Evolutionary conservation across 163 green algal genomes (phyloP), one percentile per base, ranked within the genome.

Genomic region (Volvox carteri): DNA sequence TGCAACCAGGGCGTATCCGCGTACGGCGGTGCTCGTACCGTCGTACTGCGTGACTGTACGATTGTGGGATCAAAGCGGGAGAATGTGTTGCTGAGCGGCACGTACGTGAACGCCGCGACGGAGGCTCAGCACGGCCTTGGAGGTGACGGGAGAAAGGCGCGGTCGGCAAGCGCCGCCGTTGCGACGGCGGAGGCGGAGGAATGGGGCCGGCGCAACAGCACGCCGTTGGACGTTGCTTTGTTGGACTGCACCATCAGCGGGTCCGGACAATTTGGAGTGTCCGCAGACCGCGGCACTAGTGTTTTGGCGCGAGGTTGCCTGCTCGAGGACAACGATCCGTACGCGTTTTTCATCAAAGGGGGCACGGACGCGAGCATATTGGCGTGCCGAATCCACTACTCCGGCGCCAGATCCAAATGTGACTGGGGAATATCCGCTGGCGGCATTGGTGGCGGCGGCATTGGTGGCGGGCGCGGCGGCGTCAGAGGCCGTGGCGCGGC

Each of bases 331-430:
- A 86, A 86, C 60, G 87, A 91, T 65, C 87, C 87, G 2, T 78
- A 70, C n/a, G 7, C 30, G 14, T 52, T 89, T 19, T 86, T 91
- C 35, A 41, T 91, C 80, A 91, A 91, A 60, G 87, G 80, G 18
- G 37, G 44, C 46, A 72, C 79, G 1, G 58, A 91, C 28, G 86
- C 19, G 12, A 21, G 1, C 28, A 52, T 88, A 42, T 19, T 86
- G n/a, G 79, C 62, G 4, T 91, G 87, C 78, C 67, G 86, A 54
- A 41, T 91, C 23, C 4, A 78, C 12, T 84, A 68, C 33, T 41
- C 48, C 3, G 87, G 70, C 52, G 78, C 60, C 1, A 37, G 35
- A 5, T 86, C 87, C 2, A 72, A 88, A 23, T 91, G 35, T 18
- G 33, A 41, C 3, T 65, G 86, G 86, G 35, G 44, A 9, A 9